Conservation (phyloP, 202 grass and related monocot species). For the Bolboschoenoplectus hybrid region DNA sequence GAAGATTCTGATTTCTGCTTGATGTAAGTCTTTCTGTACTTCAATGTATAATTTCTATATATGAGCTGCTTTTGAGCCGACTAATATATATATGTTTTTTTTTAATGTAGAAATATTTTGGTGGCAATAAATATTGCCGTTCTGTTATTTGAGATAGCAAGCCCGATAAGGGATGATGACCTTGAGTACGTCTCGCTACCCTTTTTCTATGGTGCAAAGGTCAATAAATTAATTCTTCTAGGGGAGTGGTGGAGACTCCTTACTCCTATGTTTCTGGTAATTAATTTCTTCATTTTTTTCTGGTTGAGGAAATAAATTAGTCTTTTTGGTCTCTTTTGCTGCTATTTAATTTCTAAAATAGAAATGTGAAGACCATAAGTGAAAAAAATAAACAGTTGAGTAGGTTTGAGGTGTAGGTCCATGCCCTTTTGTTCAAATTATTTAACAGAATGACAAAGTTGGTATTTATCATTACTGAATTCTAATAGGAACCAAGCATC, state of each 20-base stretch:
- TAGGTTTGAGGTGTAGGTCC: background rate
- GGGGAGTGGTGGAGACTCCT: constrained; percentile 89
- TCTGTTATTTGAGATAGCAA: constrained; percentile 80
- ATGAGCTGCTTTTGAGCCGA: constrained; percentile 32
- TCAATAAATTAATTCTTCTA: constrained; percentile 76
- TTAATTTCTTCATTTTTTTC: background rate
- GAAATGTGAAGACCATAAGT: background rate
- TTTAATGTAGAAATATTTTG: constrained; percentile 68
- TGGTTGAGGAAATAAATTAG: background rate
- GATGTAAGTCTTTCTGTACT: constrained; percentile 53
- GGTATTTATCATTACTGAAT: background rate
- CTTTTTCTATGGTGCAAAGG: constrained; percentile 76
- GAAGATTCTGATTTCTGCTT: constrained; percentile 61
- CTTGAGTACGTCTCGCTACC: constrained; percentile 67
- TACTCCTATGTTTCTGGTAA: constrained; percentile 88
- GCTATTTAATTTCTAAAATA: background rate
- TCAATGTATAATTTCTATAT: constrained; percentile 16
- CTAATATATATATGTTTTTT: constrained; percentile 39
- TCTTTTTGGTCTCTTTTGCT: background rate
- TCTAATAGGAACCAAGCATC: background rate
- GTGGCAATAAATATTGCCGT: constrained; percentile 84
- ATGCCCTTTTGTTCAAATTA: too few relatives aligned
- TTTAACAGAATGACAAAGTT: background rate
- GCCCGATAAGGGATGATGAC: constrained; percentile 63
- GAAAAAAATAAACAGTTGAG: background rate